Percentiles rank a stretch among this genome's conserved stretches.
Evolutionary conservation across 179 eudicot species (phyloP).

Genomic region (Camellia oleifera): DNA sequence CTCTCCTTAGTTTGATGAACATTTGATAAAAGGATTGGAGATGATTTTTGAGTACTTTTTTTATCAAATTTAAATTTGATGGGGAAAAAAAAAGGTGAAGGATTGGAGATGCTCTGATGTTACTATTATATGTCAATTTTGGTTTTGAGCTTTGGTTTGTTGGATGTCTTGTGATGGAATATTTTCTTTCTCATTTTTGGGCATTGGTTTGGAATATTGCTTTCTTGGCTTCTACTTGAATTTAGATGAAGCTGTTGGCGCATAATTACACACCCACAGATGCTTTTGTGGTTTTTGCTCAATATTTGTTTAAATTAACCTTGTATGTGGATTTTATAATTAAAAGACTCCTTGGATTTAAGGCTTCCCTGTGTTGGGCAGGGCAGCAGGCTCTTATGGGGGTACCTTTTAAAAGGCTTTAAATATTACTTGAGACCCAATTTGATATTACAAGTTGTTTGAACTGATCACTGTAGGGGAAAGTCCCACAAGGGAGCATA

Average conservation of each 20-base stretch:
- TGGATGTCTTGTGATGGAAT: neutral
- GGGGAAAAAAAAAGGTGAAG: too few species aligned
- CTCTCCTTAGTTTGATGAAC: too few species aligned
- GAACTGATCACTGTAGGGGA: neutral
- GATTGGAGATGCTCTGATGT: neutral
- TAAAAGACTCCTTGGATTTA: neutral
- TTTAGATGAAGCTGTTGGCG: neutral
- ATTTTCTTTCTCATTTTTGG: too few species aligned
- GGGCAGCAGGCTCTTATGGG: too few species aligned
- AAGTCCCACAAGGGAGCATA: neutral
- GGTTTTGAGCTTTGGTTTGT: neutral
- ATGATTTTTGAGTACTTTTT: too few species aligned
- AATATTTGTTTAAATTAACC: neutral
- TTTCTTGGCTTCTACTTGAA: neutral
- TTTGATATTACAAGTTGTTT: neutral
- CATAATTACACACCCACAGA: too few species aligned
- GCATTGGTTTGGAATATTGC: too few species aligned
- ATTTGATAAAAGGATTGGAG: too few species aligned
- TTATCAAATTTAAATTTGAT: too few species aligned
- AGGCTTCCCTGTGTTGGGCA: too few species aligned
- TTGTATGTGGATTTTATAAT: neutral
- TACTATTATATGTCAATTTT: neutral
- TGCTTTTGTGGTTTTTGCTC: neutral
- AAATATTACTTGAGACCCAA: neutral
- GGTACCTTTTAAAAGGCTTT: neutral